Conservation (phyloP, 768 basidiomycete species). For the Zangia roseola region DNA sequence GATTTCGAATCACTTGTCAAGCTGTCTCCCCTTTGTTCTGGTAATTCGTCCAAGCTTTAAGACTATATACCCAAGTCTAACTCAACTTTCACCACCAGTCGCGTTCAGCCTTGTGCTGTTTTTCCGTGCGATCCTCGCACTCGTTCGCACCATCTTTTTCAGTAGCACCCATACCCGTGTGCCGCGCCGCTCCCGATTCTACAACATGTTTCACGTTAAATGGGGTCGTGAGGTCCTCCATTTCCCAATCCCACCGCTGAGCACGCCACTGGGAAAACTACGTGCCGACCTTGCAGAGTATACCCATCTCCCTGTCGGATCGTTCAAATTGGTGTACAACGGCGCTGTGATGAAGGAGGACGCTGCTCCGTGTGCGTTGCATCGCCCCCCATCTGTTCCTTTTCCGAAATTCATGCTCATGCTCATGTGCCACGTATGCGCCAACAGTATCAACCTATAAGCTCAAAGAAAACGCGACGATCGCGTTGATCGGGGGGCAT, state of each 20-base stretch:
- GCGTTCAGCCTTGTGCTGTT: constrained; percentile 36
- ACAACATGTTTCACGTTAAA: constrained; percentile 45
- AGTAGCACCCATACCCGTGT: neutral
- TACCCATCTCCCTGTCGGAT: constrained; percentile 64
- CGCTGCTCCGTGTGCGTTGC: constrained; percentile 52
- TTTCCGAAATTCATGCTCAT: neutral
- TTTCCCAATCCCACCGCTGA: constrained; percentile 54
- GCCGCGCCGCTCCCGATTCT: constrained; percentile 8
- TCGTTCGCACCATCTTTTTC: constrained; percentile 13
- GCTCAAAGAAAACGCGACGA: constrained; percentile 63
- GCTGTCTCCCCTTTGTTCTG: constrained; percentile 29
- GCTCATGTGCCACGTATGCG: neutral
- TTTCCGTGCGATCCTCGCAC: constrained; percentile 25
- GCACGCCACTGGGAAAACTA: constrained; percentile 57
- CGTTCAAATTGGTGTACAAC: constrained; percentile 86
- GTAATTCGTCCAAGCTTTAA: constrained; percentile 7
- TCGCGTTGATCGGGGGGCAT: constrained; percentile 65
- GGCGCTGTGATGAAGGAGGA: constrained; percentile 93
- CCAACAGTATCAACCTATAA: constrained; percentile 73
- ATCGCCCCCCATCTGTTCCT: constrained; percentile 2
- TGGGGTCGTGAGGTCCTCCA: constrained; percentile 52
- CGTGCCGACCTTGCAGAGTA: constrained; percentile 65
- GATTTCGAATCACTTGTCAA: constrained; percentile 18
- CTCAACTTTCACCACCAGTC: constrained; percentile 9
- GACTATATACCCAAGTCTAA: neutral